phyloP scores from a whole-genome alignment of 768 basidiomycete genomes.

The Trichaptum fuscoviolaceum region DNA sequence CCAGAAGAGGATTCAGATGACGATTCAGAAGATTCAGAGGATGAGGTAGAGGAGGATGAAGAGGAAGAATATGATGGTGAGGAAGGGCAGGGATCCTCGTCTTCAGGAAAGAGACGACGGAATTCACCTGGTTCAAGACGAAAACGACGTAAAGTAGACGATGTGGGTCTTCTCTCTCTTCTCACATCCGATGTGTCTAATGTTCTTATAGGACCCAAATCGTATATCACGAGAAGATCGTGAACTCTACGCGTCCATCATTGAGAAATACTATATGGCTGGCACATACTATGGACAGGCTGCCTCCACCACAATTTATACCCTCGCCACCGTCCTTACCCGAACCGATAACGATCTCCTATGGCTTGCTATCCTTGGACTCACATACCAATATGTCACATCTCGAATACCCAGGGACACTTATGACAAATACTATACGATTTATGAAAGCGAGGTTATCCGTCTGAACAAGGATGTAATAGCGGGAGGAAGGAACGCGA shows the following conservation, averaged over 20 bases:
- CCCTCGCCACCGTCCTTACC: constrained; percentile 86
- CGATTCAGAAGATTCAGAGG: constrained; percentile 40
- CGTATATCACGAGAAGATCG: constrained; percentile 70
- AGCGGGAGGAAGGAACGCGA: background rate
- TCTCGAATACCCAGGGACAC: constrained; percentile 80
- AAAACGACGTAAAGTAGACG: constrained; percentile 58
- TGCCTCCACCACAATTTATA: constrained; percentile 82
- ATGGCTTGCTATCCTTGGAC: constrained; percentile 91
- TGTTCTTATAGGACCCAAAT: constrained; percentile 34
- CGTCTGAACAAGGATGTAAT: constrained; percentile 62
- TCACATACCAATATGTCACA: constrained; percentile 89
- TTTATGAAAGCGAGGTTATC: constrained; percentile 89
- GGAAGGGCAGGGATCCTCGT: constrained; percentile 31
- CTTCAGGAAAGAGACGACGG: constrained; percentile 31
- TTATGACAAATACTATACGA: constrained; percentile 76
- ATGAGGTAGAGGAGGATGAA: constrained; percentile 39
- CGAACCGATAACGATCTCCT: constrained; percentile 90
- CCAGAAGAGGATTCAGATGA: constrained; percentile 70
- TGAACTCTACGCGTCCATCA: constrained; percentile 49
- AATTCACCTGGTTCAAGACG: constrained; percentile 21
- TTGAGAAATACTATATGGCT: constrained; percentile 78
- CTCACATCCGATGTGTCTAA: constrained; percentile 4
- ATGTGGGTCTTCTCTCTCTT: constrained; percentile 24
- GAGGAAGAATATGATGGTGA: constrained; percentile 36
- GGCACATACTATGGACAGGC: constrained; percentile 90